Percentiles rank a stretch among this genome's conserved stretches.
phyloP scores from a whole-genome alignment of 2,329 filamentous ascomycete species.

The Epichloe typhina region DNA sequence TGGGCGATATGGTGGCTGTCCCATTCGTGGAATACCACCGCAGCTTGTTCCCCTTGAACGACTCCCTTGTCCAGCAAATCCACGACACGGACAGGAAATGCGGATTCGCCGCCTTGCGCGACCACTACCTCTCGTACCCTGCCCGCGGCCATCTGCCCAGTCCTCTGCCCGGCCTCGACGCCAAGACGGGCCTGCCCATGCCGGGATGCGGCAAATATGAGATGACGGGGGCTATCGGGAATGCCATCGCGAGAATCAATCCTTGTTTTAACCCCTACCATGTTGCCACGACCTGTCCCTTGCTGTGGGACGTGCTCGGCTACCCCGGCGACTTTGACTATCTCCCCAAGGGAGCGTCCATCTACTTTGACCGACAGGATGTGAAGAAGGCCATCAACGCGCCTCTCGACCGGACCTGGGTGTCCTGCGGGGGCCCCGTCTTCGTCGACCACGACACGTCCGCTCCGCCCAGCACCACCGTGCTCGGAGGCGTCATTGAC shows the following conservation, averaged over 20 bases:
- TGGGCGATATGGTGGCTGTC: constrained; percentile 32
- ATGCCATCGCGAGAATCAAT: constrained; percentile 46
- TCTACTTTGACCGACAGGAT: constrained; percentile 58
- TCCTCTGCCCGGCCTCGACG: constrained; percentile 9
- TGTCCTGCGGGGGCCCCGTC: constrained; percentile 37
- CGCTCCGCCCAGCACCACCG: neutral
- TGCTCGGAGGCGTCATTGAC: constrained; percentile 56
- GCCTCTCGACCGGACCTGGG: constrained; percentile 35
- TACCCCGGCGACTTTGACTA: constrained; percentile 50
- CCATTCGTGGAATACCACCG: constrained; percentile 46
- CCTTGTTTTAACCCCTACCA: constrained; percentile 67
- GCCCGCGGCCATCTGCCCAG: constrained; percentile 32
- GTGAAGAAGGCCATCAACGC: constrained; percentile 58
- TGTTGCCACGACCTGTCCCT: constrained; percentile 54
- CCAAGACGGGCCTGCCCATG: constrained; percentile 20
- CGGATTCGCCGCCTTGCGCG: constrained; percentile 45
- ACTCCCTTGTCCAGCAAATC: constrained; percentile 18
- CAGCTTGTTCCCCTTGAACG: constrained; percentile 43
- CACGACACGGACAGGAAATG: constrained; percentile 28
- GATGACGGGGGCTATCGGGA: constrained; percentile 40
- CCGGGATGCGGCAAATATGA: constrained; percentile 32
- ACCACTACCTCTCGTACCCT: constrained; percentile 51
- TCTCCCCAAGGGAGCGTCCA: constrained; percentile 38
- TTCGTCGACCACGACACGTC: constrained; percentile 16
- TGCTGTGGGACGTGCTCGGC: constrained; percentile 57